Percentiles rank a stretch among this genome's conserved stretches.
phyloP scores from a whole-genome alignment of 1,284 basidiomycete species.

The Apiotrichum montevideense region DNA sequence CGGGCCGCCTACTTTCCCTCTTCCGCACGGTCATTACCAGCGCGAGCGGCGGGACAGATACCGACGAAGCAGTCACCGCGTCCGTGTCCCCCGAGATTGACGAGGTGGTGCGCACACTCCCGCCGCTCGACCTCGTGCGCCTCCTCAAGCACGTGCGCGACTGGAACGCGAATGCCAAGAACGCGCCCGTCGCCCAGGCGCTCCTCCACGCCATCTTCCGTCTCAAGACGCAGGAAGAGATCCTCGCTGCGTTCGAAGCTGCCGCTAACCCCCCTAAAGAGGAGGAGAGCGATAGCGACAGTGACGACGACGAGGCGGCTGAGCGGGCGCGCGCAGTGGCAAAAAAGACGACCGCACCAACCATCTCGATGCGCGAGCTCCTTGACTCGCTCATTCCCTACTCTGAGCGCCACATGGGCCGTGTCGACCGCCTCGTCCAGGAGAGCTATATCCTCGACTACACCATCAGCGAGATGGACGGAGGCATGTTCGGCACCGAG shows the following conservation, averaged over 20 bases:
- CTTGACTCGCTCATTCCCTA: slow-evolving; percentile 85
- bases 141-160: slow-evolving; percentile 77
- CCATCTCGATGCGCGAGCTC: slow-evolving; percentile 59
- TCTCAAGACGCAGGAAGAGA: slow-evolving; percentile 62
- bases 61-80: slow-evolving; percentile 26
- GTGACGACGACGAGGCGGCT: slow-evolving; percentile 25
- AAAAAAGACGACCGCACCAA: slow-evolving; percentile 11
- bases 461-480: slow-evolving; percentile 86
- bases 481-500: slow-evolving; percentile 40
- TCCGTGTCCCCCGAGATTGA: slow-evolving; percentile 72
- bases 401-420: slow-evolving; percentile 80
- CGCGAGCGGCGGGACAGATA: background rate
- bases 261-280: slow-evolving; percentile 24
- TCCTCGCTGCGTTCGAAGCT: slow-evolving; percentile 62
- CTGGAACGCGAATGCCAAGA: slow-evolving; percentile 90
- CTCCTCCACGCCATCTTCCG: slow-evolving; percentile 78
- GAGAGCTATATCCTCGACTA: slow-evolving; percentile 94
- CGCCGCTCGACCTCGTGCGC: slow-evolving; percentile 66
- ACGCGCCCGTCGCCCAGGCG: slow-evolving; percentile 76
- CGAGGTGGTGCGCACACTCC: slow-evolving; percentile 67
- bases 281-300: slow-evolving; percentile 29
- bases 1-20: slow-evolving; percentile 73
- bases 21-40: slow-evolving; percentile 60
- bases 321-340: slow-evolving; percentile 17
- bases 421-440: slow-evolving; percentile 80